These are phyloP conservation scores for Aspergillus alliaceus DNA, from an alignment of 2,329 filamentous ascomycete genomes.

Conservation along the genomic window DNA sequence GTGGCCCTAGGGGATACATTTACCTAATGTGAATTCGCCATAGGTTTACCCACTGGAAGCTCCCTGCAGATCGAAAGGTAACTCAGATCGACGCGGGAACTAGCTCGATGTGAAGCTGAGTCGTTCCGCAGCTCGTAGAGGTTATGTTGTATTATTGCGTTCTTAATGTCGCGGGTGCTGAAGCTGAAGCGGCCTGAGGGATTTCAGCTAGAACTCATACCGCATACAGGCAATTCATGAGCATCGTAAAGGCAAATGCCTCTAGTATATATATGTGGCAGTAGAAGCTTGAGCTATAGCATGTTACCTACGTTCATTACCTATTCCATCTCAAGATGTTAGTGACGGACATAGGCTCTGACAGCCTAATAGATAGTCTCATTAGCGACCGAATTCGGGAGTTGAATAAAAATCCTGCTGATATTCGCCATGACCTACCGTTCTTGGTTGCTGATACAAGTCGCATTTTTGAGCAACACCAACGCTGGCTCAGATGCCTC, in stretches of 20 bases:
- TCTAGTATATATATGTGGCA: no score
- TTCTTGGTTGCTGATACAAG: not conserved
- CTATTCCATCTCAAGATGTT: not conserved
- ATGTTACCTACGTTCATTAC: not conserved
- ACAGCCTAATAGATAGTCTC: not conserved
- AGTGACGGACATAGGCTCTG: no score
- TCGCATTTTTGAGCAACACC: not conserved
- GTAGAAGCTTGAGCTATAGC: no score
- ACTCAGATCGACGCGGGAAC: not conserved
- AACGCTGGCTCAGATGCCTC: not conserved
- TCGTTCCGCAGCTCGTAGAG: not conserved
- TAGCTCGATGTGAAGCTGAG: not conserved
- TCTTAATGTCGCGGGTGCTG: no score
- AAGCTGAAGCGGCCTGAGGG: not conserved
- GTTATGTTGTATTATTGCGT: not conserved
- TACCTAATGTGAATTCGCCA: not conserved
- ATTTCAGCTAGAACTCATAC: not conserved
- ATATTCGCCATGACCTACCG: not conserved
- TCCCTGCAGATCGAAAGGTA: not conserved
- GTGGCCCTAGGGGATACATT: not conserved
- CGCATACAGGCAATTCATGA: not conserved
- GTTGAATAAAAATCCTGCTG: not conserved
- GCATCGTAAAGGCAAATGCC: not conserved
- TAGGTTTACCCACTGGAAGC: not conserved
- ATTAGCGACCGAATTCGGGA: not conserved